Evolutionary conservation across 2,329 filamentous ascomycete species (phyloP).

Genomic region (Colletotrichum limetticola): DNA sequence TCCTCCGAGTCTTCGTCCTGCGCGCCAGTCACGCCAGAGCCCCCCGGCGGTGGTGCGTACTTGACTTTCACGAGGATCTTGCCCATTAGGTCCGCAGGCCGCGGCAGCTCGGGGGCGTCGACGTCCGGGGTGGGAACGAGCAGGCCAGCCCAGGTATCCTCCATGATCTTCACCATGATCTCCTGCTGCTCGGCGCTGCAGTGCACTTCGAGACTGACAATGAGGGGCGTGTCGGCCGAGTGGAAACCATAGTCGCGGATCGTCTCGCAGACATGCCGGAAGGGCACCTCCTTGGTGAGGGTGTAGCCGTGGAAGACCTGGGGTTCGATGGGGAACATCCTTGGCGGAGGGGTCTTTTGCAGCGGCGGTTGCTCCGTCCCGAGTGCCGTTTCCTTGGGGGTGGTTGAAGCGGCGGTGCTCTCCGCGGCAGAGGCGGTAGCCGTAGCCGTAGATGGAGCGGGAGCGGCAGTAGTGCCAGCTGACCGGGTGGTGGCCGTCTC

Average conservation of each 20-base stretch:
- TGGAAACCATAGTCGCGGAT: constrained; percentile 84
- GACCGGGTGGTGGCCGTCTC: background rate
- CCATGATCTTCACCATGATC: constrained; percentile 93
- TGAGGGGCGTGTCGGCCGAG: constrained; percentile 82
- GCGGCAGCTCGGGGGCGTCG: constrained; percentile 65
- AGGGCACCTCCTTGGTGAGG: constrained; percentile 87
- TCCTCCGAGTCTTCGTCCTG: constrained; percentile 48
- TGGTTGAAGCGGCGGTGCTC: background rate
- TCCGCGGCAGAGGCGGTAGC: no score
- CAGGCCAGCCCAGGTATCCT: constrained; percentile 80
- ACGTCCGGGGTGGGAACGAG: constrained; percentile 68
- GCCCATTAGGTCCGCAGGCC: constrained; percentile 74
- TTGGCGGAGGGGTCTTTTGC: constrained; percentile 35
- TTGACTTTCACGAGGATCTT: constrained; percentile 91
- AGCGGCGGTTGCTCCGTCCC: background rate
- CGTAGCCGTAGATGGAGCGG: no score
- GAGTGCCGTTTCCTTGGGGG: background rate
- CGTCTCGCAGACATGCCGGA: constrained; percentile 84
- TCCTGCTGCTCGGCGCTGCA: constrained; percentile 83
- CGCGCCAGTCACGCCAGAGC: constrained; percentile 41
- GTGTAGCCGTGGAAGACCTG: constrained; percentile 90
- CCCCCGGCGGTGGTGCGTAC: constrained; percentile 61
- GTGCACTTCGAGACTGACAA: constrained; percentile 94
- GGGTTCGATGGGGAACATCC: constrained; percentile 67
- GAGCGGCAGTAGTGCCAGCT: no score